A percentile compares a stretch with the other conserved stretches of the same genome.
These are phyloP conservation scores for Peniophora sp. DNA, from an alignment of 1,284 basidiomycete genomes.

Conservation along the genomic window DNA sequence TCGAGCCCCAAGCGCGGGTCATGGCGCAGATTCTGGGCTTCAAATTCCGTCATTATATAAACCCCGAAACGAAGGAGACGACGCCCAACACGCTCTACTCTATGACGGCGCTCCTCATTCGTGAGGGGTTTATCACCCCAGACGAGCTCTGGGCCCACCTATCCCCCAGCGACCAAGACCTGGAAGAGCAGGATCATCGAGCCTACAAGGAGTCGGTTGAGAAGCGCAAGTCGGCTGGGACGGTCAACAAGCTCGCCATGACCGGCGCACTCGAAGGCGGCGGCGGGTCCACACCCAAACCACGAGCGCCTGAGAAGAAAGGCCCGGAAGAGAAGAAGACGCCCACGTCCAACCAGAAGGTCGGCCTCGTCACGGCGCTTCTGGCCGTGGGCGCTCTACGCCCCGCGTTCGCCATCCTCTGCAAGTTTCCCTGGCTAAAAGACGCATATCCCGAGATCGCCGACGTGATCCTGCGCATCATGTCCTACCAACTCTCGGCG, in stretches of 20 bases:
- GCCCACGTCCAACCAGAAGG: slow-evolving; percentile 66
- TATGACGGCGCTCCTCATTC: slow-evolving; percentile 82
- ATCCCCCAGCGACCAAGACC: slow-evolving; percentile 66
- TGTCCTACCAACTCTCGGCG: slow-evolving; percentile 60
- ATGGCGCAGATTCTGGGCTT: slow-evolving; percentile 92
- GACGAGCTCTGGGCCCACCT: slow-evolving; percentile 88
- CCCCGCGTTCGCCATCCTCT: slow-evolving; percentile 72
- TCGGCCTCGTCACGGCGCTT: slow-evolving; percentile 73
- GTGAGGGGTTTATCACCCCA: slow-evolving; percentile 78
- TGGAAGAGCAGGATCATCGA: slow-evolving; percentile 54
- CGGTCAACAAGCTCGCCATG: slow-evolving; percentile 79
- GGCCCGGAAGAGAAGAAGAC: slow-evolving; percentile 31
- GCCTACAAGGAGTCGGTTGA: slow-evolving; percentile 66
- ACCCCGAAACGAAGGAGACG: slow-evolving; percentile 45
- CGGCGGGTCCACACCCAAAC: slow-evolving; percentile 17
- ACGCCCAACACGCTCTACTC: slow-evolving; percentile 75
- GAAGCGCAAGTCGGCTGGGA: slow-evolving; percentile 57
- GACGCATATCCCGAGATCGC: slow-evolving; percentile 79
- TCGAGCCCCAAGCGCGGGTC: slow-evolving; percentile 45
- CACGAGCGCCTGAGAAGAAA: slow-evolving; percentile 13
- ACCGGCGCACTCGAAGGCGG: slow-evolving; percentile 78
- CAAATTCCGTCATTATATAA: slow-evolving; percentile 88
- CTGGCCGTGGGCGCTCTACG: slow-evolving; percentile 81
- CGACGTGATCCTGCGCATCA: slow-evolving; percentile 72
- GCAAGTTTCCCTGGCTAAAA: slow-evolving; percentile 81